A percentile compares a stretch with the other conserved stretches of the same genome.
phyloP scores from a whole-genome alignment of 2,329 filamentous ascomycete genomes.

The Paraconiothyrium sp. region DNA sequence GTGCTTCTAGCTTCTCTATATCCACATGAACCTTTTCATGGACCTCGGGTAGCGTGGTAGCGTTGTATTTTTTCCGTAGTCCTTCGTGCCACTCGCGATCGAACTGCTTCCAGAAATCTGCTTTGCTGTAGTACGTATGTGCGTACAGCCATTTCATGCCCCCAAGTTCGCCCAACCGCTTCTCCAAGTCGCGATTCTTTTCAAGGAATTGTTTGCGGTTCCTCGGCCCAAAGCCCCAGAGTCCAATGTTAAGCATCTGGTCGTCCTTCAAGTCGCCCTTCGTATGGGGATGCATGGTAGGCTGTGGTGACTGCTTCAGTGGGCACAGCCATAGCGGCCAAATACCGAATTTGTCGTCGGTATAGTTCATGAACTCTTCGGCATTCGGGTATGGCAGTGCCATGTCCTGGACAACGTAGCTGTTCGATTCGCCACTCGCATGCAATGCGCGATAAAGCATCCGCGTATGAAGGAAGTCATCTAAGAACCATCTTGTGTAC shows the following conservation, averaged over 20 bases:
- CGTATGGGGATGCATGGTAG: constrained; percentile 47
- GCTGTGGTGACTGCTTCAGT: constrained; percentile 46
- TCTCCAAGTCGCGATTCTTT: constrained; percentile 69
- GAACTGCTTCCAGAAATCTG: constrained; percentile 74
- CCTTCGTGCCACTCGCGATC: constrained; percentile 67
- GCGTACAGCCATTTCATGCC: constrained; percentile 78
- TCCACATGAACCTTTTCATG: constrained; percentile 72
- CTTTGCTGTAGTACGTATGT: constrained; percentile 72
- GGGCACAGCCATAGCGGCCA: constrained; percentile 62
- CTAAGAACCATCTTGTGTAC: constrained; percentile 68
- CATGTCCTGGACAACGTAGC: constrained; percentile 73
- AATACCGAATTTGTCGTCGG: constrained; percentile 51
- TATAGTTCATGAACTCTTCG: constrained; percentile 56
- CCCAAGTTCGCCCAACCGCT: constrained; percentile 65
- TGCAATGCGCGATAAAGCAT: constrained; percentile 74
- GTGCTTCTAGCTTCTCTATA: constrained; percentile 40
- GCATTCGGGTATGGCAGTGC: constrained; percentile 56
- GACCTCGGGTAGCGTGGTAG: constrained; percentile 68
- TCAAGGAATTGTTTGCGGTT: constrained; percentile 55
- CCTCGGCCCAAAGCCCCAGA: constrained; percentile 78
- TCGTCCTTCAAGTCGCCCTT: constrained; percentile 39
- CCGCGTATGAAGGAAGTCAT: constrained; percentile 70
- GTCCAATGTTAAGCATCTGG: constrained; percentile 65
- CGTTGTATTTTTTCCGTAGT: constrained; percentile 67
- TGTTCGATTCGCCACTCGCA: constrained; percentile 66